phyloP scores from a whole-genome alignment of 352 stramenopile genomes.

The Pythium phragmiticola region DNA sequence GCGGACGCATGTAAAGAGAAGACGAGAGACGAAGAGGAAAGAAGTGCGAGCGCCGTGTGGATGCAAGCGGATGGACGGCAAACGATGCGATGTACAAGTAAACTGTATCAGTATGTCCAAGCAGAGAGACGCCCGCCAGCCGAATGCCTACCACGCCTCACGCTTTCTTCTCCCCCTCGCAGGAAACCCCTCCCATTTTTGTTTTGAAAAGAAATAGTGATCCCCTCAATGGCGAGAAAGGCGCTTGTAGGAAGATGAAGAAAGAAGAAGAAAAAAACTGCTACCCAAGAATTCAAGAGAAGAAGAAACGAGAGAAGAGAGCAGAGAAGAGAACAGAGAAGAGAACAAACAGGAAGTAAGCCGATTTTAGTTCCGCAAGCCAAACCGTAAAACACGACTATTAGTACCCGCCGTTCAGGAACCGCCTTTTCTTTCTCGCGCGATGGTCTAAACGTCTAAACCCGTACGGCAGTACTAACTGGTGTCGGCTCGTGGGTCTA shows the following conservation, averaged over 20 bases:
- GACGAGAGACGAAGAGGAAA: not conserved
- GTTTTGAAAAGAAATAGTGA: slow-evolving; percentile 2
- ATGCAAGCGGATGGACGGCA: not conserved
- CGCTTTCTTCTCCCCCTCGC: not conserved
- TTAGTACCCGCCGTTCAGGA: too few species aligned
- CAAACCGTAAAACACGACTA: slow-evolving; percentile 4
- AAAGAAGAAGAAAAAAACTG: slow-evolving; percentile 5
- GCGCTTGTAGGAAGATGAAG: slow-evolving; percentile 7
- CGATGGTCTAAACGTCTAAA: too few species aligned
- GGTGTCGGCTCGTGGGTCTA: not conserved
- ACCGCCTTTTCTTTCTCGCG: too few species aligned
- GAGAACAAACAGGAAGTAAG: slow-evolving; percentile 2
- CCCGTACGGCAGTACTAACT: not conserved
- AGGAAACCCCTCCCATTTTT: slow-evolving; percentile 1
- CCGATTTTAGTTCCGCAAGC: slow-evolving; percentile 1
- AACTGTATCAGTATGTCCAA: slow-evolving; percentile 71
- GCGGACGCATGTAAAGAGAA: slow-evolving; percentile 15
- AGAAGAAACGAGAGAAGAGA: too few species aligned
- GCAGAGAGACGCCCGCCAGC: not conserved
- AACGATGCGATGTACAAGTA: slow-evolving; percentile 45
- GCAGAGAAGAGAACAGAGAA: not conserved
- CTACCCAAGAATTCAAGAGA: too few species aligned
- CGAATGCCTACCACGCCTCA: not conserved
- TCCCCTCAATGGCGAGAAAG: too few species aligned
- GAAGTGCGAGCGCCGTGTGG: not conserved